phyloP scores from a whole-genome alignment of 192 early-diverging fungal species.

The Entomortierella chlamydospora region DNA sequence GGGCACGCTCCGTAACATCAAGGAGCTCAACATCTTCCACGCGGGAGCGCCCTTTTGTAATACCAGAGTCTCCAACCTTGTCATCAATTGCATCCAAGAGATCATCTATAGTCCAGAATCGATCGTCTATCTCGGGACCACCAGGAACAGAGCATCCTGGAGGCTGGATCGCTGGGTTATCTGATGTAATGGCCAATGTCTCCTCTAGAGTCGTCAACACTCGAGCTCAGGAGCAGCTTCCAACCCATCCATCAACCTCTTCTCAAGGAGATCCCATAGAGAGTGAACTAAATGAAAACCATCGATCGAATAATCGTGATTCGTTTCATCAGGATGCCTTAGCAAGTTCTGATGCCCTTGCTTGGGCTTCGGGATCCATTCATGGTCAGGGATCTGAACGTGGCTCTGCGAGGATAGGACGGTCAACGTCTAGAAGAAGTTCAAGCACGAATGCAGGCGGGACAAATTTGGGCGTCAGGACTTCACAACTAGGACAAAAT shows the following conservation, averaged over 20 bases:
- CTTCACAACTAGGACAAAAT: constrained; percentile 10
- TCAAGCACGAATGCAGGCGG: constrained; percentile 23
- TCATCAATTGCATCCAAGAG: constrained; percentile 19
- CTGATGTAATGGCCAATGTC: constrained; percentile 38
- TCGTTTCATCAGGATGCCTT: constrained; percentile 7
- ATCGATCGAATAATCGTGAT: not conserved
- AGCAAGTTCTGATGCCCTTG: not conserved
- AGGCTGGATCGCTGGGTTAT: constrained; percentile 35
- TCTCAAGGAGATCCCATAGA: constrained; percentile 9
- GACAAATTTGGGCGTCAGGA: constrained; percentile 22
- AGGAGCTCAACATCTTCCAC: constrained; percentile 34
- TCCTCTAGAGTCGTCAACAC: constrained; percentile 46
- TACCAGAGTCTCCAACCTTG: constrained; percentile 18
- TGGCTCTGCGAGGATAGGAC: constrained; percentile 12
- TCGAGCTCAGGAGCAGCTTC: constrained; percentile 28
- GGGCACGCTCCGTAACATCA: constrained; percentile 13
- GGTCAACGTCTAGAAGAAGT: constrained; percentile 29
- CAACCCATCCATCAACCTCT: not conserved
- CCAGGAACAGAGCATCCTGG: constrained; percentile 17
- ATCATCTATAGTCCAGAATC: constrained; percentile 22
- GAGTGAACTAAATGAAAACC: constrained; percentile 4
- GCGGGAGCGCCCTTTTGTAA: not conserved
- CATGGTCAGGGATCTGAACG: constrained; percentile 23
- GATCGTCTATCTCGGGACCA: constrained; percentile 27
- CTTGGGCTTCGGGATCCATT: constrained; percentile 17